Evolutionary conservation across 345 rosid species (phyloP).

Genomic region (Anacardium occidentale): DNA sequence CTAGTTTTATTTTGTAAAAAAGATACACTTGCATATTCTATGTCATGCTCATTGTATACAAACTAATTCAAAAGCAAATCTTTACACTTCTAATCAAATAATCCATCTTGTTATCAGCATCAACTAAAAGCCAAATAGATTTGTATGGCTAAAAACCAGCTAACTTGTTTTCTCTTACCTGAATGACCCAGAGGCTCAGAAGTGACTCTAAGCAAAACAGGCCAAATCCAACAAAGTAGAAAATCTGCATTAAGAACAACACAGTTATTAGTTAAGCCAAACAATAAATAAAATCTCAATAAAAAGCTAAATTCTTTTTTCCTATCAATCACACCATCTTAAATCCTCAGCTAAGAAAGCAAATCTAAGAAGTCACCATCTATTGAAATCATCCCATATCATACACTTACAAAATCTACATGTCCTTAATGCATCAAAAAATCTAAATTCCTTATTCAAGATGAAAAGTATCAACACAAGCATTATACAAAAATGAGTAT

Average conservation of each 20-base stretch:
- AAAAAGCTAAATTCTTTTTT: not conserved
- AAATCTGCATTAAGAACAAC: conserved; percentile 55
- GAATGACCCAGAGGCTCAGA: conserved; percentile 96
- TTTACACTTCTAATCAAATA: not conserved
- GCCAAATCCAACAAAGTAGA: conserved; percentile 85
- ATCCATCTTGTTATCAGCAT: too few species aligned
- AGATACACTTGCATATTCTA: too few species aligned
- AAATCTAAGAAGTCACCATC: not conserved
- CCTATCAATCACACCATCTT: not conserved
- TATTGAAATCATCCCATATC: not conserved
- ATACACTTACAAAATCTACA: not conserved
- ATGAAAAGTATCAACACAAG: not conserved
- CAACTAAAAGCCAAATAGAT: too few species aligned
- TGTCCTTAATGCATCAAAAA: not conserved
- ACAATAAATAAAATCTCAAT: not conserved
- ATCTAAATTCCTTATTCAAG: not conserved
- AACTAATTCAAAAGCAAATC: not conserved
- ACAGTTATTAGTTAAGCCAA: conserved; percentile 2
- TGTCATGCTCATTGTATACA: not conserved
- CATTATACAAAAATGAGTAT: not conserved
- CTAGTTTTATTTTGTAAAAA: too few species aligned
- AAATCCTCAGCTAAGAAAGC: not conserved
- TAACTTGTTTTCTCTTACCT: conserved; percentile 49
- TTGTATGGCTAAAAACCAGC: not conserved
- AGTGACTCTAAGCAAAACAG: conserved; percentile 86